Evolutionary conservation across 352 stramenopile genomes (phyloP).

Genomic region (Elongisporangium undulatum): DNA sequence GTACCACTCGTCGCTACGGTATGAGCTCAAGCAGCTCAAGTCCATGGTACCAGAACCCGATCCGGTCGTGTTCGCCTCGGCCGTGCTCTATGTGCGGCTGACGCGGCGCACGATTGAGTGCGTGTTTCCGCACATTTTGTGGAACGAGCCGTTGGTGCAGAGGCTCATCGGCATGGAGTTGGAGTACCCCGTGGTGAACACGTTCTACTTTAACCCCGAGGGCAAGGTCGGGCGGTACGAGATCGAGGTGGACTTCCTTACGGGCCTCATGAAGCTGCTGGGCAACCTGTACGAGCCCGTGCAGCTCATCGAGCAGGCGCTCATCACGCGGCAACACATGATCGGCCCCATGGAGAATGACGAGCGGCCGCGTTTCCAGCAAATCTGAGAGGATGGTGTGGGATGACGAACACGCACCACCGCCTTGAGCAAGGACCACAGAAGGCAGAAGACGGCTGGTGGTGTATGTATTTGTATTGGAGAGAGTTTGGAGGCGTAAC

Average conservation of each 20-base stretch:
- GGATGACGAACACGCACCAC: neutral
- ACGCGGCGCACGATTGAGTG: constrained; percentile 56
- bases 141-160: constrained; percentile 62
- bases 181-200: constrained; percentile 44
- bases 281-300: constrained; percentile 45
- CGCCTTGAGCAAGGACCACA: constrained; percentile 2
- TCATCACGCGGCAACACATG: constrained; percentile 53
- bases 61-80: constrained; percentile 36
- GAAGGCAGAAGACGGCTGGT: neutral
- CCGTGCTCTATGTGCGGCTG: constrained; percentile 48
- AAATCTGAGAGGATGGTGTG: neutral
- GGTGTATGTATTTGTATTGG: neutral
- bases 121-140: constrained; percentile 62
- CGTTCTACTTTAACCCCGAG: constrained; percentile 57
- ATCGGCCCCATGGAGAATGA: constrained; percentile 34
- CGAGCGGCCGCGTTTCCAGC: constrained; percentile 14
- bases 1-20: constrained; percentile 46
- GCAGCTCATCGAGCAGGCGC: constrained; percentile 40
- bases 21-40: constrained; percentile 36
- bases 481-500: neutral
- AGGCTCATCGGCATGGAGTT: constrained; percentile 53
- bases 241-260: constrained; percentile 54
- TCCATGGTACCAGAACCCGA: constrained; percentile 31
- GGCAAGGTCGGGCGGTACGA: constrained; percentile 56
- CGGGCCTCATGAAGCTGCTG: constrained; percentile 30